Conservation (phyloP, 1,284 basidiomycete species). For the Sanghuangporus baumii region DNA sequence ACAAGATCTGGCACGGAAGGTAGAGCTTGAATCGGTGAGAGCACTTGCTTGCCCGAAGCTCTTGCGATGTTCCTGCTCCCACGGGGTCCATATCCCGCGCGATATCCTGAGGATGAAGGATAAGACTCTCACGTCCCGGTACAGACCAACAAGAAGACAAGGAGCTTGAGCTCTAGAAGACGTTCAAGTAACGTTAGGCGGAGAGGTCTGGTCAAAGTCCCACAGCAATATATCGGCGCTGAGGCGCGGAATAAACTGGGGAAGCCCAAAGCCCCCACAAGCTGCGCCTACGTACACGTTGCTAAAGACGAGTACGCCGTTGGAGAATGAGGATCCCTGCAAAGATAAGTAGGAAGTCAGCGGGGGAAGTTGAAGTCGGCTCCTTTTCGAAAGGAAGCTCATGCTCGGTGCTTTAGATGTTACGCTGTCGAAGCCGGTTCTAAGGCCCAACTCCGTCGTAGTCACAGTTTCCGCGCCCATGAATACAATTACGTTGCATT, state of each 20-base stretch:
- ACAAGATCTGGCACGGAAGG: background rate
- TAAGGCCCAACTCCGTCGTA: background rate
- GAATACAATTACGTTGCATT: too few species aligned
- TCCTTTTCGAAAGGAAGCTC: background rate
- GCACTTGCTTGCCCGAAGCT: background rate
- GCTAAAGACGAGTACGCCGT: background rate
- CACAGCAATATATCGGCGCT: background rate
- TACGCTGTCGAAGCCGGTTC: background rate
- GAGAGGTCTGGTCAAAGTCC: background rate
- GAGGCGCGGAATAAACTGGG: background rate
- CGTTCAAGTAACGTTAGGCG: background rate
- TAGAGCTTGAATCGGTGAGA: background rate
- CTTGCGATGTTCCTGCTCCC: background rate
- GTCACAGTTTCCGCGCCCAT: background rate
- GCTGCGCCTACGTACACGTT: background rate
- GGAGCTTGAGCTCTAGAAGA: background rate
- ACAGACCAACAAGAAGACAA: background rate
- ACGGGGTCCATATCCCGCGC: background rate
- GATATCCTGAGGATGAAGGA: background rate
- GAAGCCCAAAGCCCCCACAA: background rate
- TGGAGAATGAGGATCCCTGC: background rate
- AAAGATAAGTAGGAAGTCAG: background rate
- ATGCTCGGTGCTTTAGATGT: conserved; percentile 1
- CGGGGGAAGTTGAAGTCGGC: background rate
- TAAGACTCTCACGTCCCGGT: background rate